phyloP scores from a whole-genome alignment of 2,329 filamentous ascomycete genomes.

The Penicillium hesseltinei region DNA sequence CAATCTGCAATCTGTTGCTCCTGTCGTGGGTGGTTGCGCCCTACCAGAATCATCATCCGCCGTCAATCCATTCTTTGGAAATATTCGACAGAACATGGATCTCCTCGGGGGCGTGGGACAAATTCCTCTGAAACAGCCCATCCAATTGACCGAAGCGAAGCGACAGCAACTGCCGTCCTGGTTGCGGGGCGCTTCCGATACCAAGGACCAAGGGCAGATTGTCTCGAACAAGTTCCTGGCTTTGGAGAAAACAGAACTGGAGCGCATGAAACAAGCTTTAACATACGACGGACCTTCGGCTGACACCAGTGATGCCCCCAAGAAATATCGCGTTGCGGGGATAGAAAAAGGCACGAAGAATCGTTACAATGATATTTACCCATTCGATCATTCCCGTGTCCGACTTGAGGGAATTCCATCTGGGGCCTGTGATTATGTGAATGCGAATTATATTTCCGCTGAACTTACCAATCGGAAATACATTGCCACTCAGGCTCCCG shows the following conservation, averaged over 20 bases:
- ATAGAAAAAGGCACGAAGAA: slow-evolving; percentile 96
- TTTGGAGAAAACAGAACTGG: slow-evolving; percentile 82
- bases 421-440: slow-evolving; percentile 87
- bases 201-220: slow-evolving; percentile 69
- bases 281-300: slow-evolving; percentile 57
- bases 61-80: slow-evolving; percentile 87
- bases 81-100: slow-evolving; percentile 96
- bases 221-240: slow-evolving; percentile 80
- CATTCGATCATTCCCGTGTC: slow-evolving; percentile 90
- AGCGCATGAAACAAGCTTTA: slow-evolving; percentile 84
- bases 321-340: slow-evolving; percentile 72
- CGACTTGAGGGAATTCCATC: slow-evolving; percentile 66
- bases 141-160: slow-evolving; percentile 48
- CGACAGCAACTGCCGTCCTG: slow-evolving; percentile 66
- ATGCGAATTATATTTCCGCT: slow-evolving; percentile 82
- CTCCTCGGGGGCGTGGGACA: slow-evolving; percentile 90
- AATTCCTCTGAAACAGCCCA: slow-evolving; percentile 60
- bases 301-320: slow-evolving; percentile 38
- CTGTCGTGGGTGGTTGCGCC: slow-evolving; percentile 84
- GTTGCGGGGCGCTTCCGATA: slow-evolving; percentile 68
- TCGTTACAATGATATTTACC: slow-evolving; percentile 95
- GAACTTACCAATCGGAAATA: slow-evolving; percentile 84
- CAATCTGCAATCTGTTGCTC: slow-evolving; percentile 58
- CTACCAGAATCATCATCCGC: slow-evolving; percentile 67
- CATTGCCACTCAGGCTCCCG: slow-evolving; percentile 90